A percentile compares a stretch with the other conserved stretches of the same genome.
Evolutionary conservation across 2,329 filamentous ascomycete genomes (phyloP).

Genomic region (Phaeosphaeriaceae sp.): DNA sequence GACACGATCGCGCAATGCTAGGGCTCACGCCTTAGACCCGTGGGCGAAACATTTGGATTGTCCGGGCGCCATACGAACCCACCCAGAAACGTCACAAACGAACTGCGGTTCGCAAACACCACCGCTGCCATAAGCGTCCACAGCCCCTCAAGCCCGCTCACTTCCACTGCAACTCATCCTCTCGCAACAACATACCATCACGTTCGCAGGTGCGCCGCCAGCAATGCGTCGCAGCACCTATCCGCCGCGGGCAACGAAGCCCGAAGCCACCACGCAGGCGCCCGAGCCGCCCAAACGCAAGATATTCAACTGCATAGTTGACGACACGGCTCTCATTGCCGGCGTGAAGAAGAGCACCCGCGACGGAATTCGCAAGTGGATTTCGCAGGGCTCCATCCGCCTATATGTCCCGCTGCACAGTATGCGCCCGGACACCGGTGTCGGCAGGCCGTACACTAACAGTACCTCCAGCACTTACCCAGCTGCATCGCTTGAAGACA

Average conservation of each 20-base stretch:
- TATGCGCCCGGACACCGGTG: constrained; percentile 37
- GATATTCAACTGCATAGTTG: constrained; percentile 62
- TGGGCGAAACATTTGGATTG: constrained; percentile 26
- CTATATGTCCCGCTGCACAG: constrained; percentile 60
- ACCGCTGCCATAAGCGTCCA: constrained; percentile 7
- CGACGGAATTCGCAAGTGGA: constrained; percentile 61
- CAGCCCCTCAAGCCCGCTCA: constrained; percentile 6
- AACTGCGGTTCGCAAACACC: constrained; percentile 11
- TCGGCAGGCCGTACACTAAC: constrained; percentile 25
- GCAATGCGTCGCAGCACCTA: constrained; percentile 43
- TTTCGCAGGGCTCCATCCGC: constrained; percentile 57
- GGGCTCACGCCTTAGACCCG: constrained; percentile 38
- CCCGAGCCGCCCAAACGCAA: constrained; percentile 50
- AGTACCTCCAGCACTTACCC: constrained; percentile 50
- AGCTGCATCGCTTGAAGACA: constrained; percentile 54
- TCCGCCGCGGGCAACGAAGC: constrained; percentile 35
- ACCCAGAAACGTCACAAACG: constrained; percentile 15
- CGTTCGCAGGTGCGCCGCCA: constrained; percentile 10
- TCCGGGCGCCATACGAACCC: constrained; percentile 33
- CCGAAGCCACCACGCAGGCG: constrained; percentile 32
- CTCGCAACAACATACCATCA: constrained; percentile 7
- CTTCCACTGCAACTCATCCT: constrained; percentile 4
- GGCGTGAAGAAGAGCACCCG: constrained; percentile 60
- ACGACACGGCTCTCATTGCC: constrained; percentile 59
- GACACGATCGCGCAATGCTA: constrained; percentile 24